phyloP scores from a whole-genome alignment of 2,329 filamentous ascomycete genomes.

The Aureobasidium vineae region DNA sequence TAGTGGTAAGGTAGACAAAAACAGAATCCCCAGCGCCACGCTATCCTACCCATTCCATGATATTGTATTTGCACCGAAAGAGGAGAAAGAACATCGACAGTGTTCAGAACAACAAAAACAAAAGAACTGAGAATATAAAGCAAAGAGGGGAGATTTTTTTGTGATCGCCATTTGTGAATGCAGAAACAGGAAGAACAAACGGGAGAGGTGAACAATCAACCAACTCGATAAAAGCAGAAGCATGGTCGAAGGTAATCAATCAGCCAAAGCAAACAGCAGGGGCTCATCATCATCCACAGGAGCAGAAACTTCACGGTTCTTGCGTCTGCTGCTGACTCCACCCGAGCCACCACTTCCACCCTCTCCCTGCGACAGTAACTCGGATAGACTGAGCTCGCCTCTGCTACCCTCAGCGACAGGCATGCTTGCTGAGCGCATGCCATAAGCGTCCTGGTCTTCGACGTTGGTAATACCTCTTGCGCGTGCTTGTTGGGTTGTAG shows the following conservation, averaged over 20 bases:
- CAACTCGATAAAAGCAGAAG: neutral
- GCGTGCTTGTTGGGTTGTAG: slow-evolving; percentile 64
- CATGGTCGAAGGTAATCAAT: slow-evolving; percentile 37
- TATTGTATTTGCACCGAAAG: neutral
- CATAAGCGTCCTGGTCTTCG: slow-evolving; percentile 63
- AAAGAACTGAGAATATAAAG: neutral
- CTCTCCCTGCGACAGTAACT: slow-evolving; percentile 42
- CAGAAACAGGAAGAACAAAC: neutral
- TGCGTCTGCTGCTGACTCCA: slow-evolving; percentile 14
- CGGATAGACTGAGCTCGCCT: slow-evolving; percentile 64
- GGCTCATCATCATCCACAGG: slow-evolving; percentile 62
- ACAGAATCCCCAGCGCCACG: neutral
- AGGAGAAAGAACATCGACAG: neutral
- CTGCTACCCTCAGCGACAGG: slow-evolving; percentile 58
- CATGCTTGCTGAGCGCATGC: slow-evolving; percentile 65
- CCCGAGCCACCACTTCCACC: slow-evolving; percentile 12
- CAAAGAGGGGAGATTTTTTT: neutral
- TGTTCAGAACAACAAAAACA: too few relatives aligned
- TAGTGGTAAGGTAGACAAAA: neutral
- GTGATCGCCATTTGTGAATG: neutral
- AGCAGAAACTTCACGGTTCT: slow-evolving; percentile 33
- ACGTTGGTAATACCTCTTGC: slow-evolving; percentile 39
- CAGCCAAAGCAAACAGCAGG: slow-evolving; percentile 70
- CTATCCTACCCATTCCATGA: slow-evolving; percentile 2
- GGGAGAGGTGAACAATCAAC: neutral